Conservation (phyloP, 768 basidiomycete species). For the Gelatoporia subvermispora region DNA sequence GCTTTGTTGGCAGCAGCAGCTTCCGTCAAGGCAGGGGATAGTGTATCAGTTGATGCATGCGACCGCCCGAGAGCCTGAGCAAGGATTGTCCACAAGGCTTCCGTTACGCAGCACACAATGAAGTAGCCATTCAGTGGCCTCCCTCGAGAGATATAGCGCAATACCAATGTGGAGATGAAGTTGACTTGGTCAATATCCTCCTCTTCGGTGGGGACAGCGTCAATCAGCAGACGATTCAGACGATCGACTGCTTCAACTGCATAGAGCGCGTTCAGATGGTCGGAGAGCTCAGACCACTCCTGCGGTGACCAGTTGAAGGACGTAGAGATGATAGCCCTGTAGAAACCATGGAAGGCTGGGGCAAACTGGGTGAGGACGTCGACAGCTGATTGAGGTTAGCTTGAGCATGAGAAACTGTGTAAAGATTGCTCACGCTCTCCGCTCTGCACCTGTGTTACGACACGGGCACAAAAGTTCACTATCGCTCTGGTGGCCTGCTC, state of each 20-base stretch:
- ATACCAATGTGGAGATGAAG: slow-evolving; percentile 65
- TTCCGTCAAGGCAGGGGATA: slow-evolving; percentile 41
- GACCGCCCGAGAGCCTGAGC: slow-evolving; percentile 57
- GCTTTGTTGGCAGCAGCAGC: slow-evolving; percentile 83
- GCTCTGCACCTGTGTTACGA: slow-evolving; percentile 50
- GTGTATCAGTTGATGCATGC: slow-evolving; percentile 4
- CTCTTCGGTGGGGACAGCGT: slow-evolving; percentile 52
- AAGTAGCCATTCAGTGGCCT: slow-evolving; percentile 85
- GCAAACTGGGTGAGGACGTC: slow-evolving; percentile 69
- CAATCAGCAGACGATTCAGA: slow-evolving; percentile 64
- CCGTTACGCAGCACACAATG: slow-evolving; percentile 83
- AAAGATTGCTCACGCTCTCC: slow-evolving; percentile 44
- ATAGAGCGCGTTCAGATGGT: slow-evolving; percentile 55
- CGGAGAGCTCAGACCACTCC: slow-evolving; percentile 59
- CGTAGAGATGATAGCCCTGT: slow-evolving; percentile 79
- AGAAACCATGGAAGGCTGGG: slow-evolving; percentile 82
- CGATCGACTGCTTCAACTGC: slow-evolving; percentile 63
- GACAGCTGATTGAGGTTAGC: slow-evolving; percentile 42
- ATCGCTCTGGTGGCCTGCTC: slow-evolving; percentile 54
- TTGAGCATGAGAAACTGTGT: too few species aligned
- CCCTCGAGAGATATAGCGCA: slow-evolving; percentile 69
- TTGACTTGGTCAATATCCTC: slow-evolving; percentile 49
- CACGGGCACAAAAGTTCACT: slow-evolving; percentile 50
- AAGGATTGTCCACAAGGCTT: slow-evolving; percentile 81
- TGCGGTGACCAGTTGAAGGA: slow-evolving; percentile 66